Evolutionary conservation across 2,329 filamentous ascomycete genomes (phyloP).

Genomic region (Grosmannia huntii): DNA sequence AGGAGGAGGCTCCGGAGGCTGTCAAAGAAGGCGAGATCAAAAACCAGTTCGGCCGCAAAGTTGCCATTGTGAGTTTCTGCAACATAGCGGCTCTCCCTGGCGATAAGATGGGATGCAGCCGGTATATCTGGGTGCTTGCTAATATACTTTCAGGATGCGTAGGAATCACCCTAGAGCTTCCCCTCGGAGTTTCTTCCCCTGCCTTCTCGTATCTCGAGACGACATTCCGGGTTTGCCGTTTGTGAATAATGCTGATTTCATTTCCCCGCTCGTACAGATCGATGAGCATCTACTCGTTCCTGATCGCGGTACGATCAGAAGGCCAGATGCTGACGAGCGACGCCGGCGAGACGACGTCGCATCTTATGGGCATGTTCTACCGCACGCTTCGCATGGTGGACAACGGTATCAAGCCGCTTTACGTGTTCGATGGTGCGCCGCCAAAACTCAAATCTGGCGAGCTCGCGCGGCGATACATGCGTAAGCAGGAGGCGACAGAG

Average conservation of each 20-base stretch:
- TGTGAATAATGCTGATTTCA: not conserved
- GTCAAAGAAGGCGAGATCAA: constrained; percentile 98
- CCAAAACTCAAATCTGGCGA: constrained; percentile 97
- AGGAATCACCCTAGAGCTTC: not conserved
- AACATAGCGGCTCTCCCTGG: not conserved
- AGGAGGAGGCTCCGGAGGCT: constrained; percentile 87
- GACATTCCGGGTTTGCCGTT: not conserved
- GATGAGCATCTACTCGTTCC: constrained; percentile 98
- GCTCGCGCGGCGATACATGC: constrained; percentile 87
- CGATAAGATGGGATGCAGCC: not conserved
- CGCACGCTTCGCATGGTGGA: constrained; percentile 95
- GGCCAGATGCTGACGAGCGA: constrained; percentile 95
- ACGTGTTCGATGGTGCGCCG: constrained; percentile 93
- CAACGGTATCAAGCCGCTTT: constrained; percentile 96
- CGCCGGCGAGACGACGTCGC: constrained; percentile 89
- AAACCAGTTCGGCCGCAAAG: constrained; percentile 95
- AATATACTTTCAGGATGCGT: not conserved
- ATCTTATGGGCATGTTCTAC: constrained; percentile 99
- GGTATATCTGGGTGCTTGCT: not conserved
- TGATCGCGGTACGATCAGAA: constrained; percentile 92
- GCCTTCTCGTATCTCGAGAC: not conserved
- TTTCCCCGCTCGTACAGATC: constrained; percentile 40
- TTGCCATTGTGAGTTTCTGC: constrained; percentile 66
- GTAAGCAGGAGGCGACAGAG: constrained; percentile 85
- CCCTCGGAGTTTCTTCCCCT: too few species aligned